Percentiles rank a stretch among this genome's conserved stretches.
These are phyloP conservation scores for Pterocarpus santalinus DNA, from an alignment of 306 rosid species.

Conservation along the genomic window DNA sequence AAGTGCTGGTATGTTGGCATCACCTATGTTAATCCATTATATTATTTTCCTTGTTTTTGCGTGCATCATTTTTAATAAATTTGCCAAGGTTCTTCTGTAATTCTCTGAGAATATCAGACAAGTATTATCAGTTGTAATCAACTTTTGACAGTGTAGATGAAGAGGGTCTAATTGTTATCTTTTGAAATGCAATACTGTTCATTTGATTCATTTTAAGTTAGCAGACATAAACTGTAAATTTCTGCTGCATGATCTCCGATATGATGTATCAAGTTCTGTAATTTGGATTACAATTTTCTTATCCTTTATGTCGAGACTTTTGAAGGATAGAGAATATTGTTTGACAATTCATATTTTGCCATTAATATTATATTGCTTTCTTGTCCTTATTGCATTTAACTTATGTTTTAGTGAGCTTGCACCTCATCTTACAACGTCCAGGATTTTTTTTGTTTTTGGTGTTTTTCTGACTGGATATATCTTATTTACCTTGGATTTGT, in stretches of 20 bases:
- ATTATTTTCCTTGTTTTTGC: not conserved
- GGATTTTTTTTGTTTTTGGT: not conserved
- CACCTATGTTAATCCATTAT: not conserved
- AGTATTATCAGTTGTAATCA: constrained; percentile 8
- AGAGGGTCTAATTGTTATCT: not conserved
- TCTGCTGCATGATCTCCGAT: not conserved
- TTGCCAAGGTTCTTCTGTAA: not conserved
- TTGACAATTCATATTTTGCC: too few relatives aligned
- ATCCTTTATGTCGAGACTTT: too few relatives aligned
- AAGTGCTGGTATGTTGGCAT: constrained; percentile 71
- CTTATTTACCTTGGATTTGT: constrained; percentile 30
- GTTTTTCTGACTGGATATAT: constrained; percentile 17
- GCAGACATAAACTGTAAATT: not conserved
- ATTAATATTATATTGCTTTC: too few relatives aligned
- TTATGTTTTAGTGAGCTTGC: too few relatives aligned
- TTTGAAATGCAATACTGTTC: not conserved
- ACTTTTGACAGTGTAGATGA: not conserved
- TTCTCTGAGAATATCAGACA: not conserved
- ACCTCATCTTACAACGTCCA: too few relatives aligned
- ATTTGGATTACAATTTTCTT: too few relatives aligned
- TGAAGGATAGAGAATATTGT: too few relatives aligned
- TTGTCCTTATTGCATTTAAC: too few relatives aligned
- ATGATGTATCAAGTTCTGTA: not conserved
- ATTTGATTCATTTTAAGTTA: constrained; percentile 4
- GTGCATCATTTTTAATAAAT: not conserved